Evolutionary conservation across 805 yeast genomes (phyloP).

Genomic region (Hanseniaspora pseudoguilliermondii): DNA sequence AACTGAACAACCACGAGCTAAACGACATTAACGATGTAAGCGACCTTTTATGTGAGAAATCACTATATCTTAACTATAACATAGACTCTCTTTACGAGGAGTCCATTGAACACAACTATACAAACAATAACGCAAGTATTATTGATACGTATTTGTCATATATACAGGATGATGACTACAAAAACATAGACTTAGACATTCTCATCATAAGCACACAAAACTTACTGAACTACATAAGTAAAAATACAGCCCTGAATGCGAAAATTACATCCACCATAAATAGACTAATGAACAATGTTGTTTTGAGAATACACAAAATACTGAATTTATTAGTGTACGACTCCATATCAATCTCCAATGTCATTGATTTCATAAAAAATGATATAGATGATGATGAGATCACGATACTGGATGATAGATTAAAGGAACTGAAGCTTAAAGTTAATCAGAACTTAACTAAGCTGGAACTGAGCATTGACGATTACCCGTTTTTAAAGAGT

Average conservation of each 20-base stretch:
- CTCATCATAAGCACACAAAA: conserved; percentile 4
- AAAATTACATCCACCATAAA: neutral
- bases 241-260: neutral
- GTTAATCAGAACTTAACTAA: neutral
- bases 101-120: neutral
- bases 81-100: conserved; percentile 9
- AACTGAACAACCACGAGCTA: neutral
- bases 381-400: neutral
- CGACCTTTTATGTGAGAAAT: neutral
- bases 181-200: conserved; percentile 8
- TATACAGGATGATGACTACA: neutral
- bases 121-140: neutral
- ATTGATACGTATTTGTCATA: neutral
- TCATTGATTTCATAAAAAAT: neutral
- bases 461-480: neutral
- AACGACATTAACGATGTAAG: conserved; percentile 5
- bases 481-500: neutral
- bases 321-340: neutral
- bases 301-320: neutral
- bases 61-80: conserved; percentile 2
- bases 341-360: neutral
- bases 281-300: neutral
- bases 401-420: neutral
- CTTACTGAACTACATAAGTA: neutral
- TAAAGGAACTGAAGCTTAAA: neutral